A percentile compares a stretch with the other conserved stretches of the same genome.
Conservation (phyloP, 495 filamentous ascomycete genomes). For the Lichenothelia convexa region DNA sequence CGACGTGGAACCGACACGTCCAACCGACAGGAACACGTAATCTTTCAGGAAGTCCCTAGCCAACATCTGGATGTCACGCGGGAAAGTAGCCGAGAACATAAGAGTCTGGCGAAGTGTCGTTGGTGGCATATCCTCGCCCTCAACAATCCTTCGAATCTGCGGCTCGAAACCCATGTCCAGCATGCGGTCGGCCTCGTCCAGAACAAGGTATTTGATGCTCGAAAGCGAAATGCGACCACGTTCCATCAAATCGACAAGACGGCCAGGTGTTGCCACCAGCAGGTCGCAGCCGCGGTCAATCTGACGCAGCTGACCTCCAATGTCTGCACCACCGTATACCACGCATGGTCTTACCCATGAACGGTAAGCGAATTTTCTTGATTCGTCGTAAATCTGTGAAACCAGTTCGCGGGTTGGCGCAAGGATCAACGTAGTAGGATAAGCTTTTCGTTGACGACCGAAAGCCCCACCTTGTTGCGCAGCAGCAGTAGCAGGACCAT, state of each 20-base stretch:
- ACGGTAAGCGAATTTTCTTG: constrained; percentile 95
- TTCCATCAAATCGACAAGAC: constrained; percentile 94
- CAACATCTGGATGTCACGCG: constrained; percentile 96
- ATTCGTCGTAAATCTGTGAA: constrained; percentile 94
- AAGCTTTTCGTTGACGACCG: constrained; percentile 79
- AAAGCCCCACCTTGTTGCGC: constrained; percentile 44
- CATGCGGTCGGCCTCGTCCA: constrained; percentile 99
- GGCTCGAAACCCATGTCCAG: constrained; percentile 99
- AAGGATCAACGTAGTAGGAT: constrained; percentile 85
- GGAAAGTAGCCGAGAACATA: constrained; percentile 99
- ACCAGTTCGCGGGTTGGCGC: constrained; percentile 95
- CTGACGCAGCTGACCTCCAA: constrained; percentile 86
- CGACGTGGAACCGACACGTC: constrained; percentile 97
- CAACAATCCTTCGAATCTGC: constrained; percentile 94
- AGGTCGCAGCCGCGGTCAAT: constrained; percentile 97
- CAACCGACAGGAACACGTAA: constrained; percentile 95
- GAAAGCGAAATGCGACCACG: constrained; percentile 89
- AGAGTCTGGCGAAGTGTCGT: constrained; percentile 81
- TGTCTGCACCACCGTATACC: constrained; percentile 97
- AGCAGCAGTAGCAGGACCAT: constrained; percentile 57
- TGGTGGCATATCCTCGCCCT: constrained; percentile 90
- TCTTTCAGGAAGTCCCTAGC: constrained; percentile 95
- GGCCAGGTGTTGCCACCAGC: constrained; percentile 88
- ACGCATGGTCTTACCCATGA: constrained; percentile 98
- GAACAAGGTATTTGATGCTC: constrained; percentile 98